Evolutionary conservation across 1,139 yeast genomes (phyloP).

Genomic region (Geotrichum citri-aurantii): DNA sequence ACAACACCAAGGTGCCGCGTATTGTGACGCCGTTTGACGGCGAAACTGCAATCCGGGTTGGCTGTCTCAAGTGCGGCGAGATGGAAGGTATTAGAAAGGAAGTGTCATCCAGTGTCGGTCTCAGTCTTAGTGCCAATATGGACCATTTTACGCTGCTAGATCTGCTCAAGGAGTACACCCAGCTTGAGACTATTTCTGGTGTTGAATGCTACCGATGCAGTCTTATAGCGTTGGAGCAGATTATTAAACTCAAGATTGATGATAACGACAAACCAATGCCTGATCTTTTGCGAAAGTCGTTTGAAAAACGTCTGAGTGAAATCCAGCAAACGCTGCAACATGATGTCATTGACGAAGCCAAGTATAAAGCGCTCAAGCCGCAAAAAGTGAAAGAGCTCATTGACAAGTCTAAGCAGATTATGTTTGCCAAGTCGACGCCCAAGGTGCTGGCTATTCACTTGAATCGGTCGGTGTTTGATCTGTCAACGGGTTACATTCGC

Average conservation of each 20-base stretch:
- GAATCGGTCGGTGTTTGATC: slow-evolving; percentile 88
- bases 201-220: slow-evolving; percentile 94
- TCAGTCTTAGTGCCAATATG: slow-evolving; percentile 44
- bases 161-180: slow-evolving; percentile 64
- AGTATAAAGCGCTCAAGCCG: slow-evolving; percentile 66
- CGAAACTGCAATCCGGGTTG: slow-evolving; percentile 75
- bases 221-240: slow-evolving; percentile 48
- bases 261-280: slow-evolving; percentile 12
- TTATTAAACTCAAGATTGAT: slow-evolving; percentile 9
- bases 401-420: slow-evolving; percentile 75
- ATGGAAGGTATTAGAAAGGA: slow-evolving; percentile 86
- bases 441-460: slow-evolving; percentile 79
- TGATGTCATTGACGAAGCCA: slow-evolving; percentile 73
- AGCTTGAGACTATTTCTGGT: slow-evolving; percentile 81
- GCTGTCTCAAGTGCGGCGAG: slow-evolving; percentile 85
- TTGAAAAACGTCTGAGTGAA: slow-evolving; percentile 47
- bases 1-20: slow-evolving; percentile 22
- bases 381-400: slow-evolving; percentile 70
- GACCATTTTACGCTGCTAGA: slow-evolving; percentile 46
- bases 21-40: slow-evolving; percentile 89
- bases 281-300: slow-evolving; percentile 34
- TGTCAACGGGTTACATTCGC: slow-evolving; percentile 72
- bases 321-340: slow-evolving; percentile 54
- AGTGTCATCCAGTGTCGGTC: slow-evolving; percentile 72
- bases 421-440: slow-evolving; percentile 69